Evolutionary conservation across 83 land plant genomes (phyloP).

Genomic region (Diphasiastrum complanatum): DNA sequence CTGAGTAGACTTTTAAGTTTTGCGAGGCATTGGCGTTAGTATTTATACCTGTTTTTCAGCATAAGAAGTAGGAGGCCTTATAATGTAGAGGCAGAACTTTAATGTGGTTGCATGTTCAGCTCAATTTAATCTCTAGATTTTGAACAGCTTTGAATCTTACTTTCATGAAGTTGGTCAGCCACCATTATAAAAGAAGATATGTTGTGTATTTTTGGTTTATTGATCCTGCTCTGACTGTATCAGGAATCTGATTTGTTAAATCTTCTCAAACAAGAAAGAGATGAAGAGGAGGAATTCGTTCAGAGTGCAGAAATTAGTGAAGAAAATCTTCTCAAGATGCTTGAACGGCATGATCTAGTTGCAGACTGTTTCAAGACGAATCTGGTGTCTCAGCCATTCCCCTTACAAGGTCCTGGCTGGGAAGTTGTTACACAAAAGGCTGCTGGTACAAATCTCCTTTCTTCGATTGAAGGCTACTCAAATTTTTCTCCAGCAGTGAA

Average conservation of each 20-base stretch:
- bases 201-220: not conserved
- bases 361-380: conserved; percentile 1
- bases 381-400: conserved; percentile 23
- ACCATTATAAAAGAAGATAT: not conserved
- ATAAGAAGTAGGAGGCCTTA: too few species aligned
- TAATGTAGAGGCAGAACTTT: too few species aligned
- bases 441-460: conserved; percentile 51
- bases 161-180: not conserved
- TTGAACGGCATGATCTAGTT: conserved; percentile 2
- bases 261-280: not conserved
- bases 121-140: too few species aligned
- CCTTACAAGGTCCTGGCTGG: conserved; percentile 92
- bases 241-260: conserved; percentile 11
- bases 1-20: too few species aligned
- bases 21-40: too few species aligned
- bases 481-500: too few species aligned
- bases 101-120: too few species aligned
- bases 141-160: too few species aligned
- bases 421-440: conserved; percentile 69
- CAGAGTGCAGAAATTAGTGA: conserved; percentile 12
- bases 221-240: not conserved
- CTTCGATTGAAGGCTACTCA: conserved; percentile 56
- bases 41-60: too few species aligned
- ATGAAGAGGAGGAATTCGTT: conserved; percentile 9
- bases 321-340: conserved; percentile 2